phyloP scores from a whole-genome alignment of 139 green algal species.

The Desmodesmus armatus region DNA sequence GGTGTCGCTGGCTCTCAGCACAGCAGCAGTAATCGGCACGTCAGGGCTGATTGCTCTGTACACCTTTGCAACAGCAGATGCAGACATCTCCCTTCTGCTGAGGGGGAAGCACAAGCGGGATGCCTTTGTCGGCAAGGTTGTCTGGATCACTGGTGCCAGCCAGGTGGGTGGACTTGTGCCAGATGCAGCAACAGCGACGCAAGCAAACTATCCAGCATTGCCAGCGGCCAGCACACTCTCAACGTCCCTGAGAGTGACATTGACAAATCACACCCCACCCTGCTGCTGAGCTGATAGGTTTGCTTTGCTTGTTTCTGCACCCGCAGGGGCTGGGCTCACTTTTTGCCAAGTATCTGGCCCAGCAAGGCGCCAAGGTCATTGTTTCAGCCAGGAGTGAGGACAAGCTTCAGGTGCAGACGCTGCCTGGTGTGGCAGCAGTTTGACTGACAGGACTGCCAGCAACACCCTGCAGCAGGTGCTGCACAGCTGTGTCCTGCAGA shows the following conservation, averaged over 20 bases:
- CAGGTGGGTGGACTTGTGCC: constrained; percentile 6
- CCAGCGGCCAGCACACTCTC: neutral
- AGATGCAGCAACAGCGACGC: neutral
- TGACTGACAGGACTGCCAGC: no score
- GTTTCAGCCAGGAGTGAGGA: constrained; percentile 74
- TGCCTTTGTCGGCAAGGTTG: constrained; percentile 75
- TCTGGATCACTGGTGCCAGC: constrained; percentile 84
- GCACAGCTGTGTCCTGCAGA: no score
- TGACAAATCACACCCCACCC: no score
- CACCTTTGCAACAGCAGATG: constrained; percentile 52
- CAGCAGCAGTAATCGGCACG: no score
- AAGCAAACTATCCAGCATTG: neutral
- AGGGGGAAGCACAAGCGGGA: constrained; percentile 41
- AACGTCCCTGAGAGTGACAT: neutral
- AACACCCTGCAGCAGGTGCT: no score
- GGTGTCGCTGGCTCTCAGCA: no score
- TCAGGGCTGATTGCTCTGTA: no score
- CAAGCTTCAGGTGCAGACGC: constrained; percentile 62
- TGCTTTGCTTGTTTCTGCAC: neutral
- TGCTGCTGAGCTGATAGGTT: neutral
- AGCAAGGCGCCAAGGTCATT: constrained; percentile 71
- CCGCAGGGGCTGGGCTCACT: constrained; percentile 76
- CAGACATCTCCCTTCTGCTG: constrained; percentile 62
- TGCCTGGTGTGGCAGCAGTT: no score
- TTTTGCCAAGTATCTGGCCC: constrained; percentile 73